Evolutionary conservation across 345 rosid species (phyloP).

Genomic region (Draba incana): DNA sequence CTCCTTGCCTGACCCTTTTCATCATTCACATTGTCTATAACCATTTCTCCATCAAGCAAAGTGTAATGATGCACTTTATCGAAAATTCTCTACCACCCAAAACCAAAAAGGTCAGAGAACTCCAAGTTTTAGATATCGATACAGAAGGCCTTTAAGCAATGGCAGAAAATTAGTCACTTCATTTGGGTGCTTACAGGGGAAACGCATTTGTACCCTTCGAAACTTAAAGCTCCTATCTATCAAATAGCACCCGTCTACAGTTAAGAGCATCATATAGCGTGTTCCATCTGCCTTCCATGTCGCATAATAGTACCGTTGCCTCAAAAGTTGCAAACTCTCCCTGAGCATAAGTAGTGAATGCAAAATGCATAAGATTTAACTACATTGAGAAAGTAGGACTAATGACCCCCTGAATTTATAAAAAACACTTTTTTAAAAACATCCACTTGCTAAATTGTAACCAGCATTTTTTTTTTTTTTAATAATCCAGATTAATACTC

Average conservation of each 20-base stretch:
- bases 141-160: conserved; percentile 8
- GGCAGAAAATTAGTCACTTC: conserved; percentile 54
- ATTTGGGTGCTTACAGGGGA: conserved; percentile 63
- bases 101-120: conserved; percentile 14
- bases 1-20: conserved; percentile 76
- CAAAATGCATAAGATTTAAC: conserved; percentile 6
- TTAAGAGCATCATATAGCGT: conserved; percentile 94
- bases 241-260: conserved; percentile 87
- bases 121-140: conserved; percentile 6
- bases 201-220: conserved; percentile 95
- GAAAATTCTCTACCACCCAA: conserved; percentile 55
- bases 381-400: conserved; percentile 7
- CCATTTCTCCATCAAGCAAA: conserved; percentile 98
- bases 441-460: conserved; percentile 19
- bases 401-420: conserved; percentile 1
- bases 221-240: conserved; percentile 85
- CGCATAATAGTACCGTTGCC: conserved; percentile 93
- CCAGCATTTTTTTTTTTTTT: no score
- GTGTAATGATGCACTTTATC: conserved; percentile 80
- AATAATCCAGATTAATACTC: no score
- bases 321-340: conserved; percentile 85
- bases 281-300: conserved; percentile 99
- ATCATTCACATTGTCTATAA: conserved; percentile 75
- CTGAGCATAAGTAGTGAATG: conserved; percentile 48
- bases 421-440: background rate